Conservation (phyloP, 139 green algal species). For the Tetradesmus lagerheimii region DNA sequence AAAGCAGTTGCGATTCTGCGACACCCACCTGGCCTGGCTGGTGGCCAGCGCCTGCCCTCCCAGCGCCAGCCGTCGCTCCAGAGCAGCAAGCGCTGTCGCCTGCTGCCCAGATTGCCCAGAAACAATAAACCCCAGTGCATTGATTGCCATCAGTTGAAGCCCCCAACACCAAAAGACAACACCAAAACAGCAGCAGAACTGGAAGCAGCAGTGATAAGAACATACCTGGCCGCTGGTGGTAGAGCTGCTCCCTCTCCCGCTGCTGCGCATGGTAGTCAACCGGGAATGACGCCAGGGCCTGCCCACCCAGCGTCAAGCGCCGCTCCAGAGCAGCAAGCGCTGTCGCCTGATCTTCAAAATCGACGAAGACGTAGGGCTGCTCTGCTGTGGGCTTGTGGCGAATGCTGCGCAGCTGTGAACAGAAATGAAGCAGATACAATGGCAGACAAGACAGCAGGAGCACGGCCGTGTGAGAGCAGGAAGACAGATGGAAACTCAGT, state of each 20-base stretch:
- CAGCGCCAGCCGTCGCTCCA: not conserved
- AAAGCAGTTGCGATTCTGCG: too few species aligned
- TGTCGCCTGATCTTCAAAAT: slow-evolving; percentile 11
- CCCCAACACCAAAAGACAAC: too few species aligned
- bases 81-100: not conserved
- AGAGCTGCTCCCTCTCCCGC: not conserved
- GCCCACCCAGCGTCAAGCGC: not conserved
- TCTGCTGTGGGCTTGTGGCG: slow-evolving; percentile 29
- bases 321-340: not conserved
- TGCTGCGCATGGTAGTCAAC: not conserved
- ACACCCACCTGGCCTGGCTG: too few species aligned
- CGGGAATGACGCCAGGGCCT: not conserved
- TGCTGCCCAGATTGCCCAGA: too few species aligned
- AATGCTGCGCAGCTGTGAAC: not conserved
- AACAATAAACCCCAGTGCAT: too few species aligned
- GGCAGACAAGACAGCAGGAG: not conserved
- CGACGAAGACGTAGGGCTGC: slow-evolving; percentile 26
- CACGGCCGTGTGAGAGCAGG: too few species aligned
- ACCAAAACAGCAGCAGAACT: not conserved
- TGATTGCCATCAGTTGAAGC: too few species aligned
- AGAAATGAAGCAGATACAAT: not conserved
- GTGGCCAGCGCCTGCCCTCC: not conserved
- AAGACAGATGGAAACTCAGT: too few species aligned
- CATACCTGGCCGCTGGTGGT: not conserved
- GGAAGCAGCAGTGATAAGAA: not conserved